These are phyloP conservation scores for Peniophora sp. DNA, from an alignment of 1,284 basidiomycete species.

Conservation along the genomic window DNA sequence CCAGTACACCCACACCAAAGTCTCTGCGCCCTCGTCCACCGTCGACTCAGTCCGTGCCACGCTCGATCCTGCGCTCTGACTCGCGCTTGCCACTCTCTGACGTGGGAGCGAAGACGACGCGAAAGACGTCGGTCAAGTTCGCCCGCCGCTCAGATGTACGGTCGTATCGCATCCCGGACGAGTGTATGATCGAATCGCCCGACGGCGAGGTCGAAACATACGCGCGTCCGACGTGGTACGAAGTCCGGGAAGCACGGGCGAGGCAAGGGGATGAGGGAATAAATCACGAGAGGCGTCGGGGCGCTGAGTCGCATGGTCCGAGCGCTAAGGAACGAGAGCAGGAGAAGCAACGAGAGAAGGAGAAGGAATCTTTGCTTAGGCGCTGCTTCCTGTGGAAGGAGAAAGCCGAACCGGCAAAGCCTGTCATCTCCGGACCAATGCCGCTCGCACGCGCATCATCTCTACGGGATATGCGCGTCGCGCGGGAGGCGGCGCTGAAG, in stretches of 20 bases:
- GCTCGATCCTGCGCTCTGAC: constrained; percentile 13
- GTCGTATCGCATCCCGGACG: no score
- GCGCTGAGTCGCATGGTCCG: background rate
- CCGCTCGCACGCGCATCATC: constrained; percentile 16
- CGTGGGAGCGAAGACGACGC: constrained; percentile 4
- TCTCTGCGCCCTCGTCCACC: constrained; percentile 3
- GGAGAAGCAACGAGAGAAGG: constrained; percentile 14
- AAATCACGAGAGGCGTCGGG: background rate
- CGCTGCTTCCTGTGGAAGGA: constrained; percentile 15
- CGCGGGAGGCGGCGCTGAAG: background rate
- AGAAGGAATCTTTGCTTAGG: constrained; percentile 10
- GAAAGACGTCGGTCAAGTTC: constrained; percentile 13
- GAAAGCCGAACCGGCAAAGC: constrained; percentile 18
- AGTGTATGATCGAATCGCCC: no score
- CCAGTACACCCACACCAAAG: background rate
- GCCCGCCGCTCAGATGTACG: constrained; percentile 9
- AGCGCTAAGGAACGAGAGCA: constrained; percentile 21
- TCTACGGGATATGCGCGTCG: constrained; percentile 2
- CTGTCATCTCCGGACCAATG: constrained; percentile 26
- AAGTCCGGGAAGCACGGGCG: background rate
- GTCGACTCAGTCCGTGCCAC: constrained; percentile 9
- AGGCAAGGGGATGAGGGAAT: background rate
- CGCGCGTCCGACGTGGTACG: background rate
- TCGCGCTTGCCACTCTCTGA: constrained; percentile 5
- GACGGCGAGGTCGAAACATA: no score